phyloP scores from a whole-genome alignment of 139 green algal species.

The Asterochloris sp. region DNA sequence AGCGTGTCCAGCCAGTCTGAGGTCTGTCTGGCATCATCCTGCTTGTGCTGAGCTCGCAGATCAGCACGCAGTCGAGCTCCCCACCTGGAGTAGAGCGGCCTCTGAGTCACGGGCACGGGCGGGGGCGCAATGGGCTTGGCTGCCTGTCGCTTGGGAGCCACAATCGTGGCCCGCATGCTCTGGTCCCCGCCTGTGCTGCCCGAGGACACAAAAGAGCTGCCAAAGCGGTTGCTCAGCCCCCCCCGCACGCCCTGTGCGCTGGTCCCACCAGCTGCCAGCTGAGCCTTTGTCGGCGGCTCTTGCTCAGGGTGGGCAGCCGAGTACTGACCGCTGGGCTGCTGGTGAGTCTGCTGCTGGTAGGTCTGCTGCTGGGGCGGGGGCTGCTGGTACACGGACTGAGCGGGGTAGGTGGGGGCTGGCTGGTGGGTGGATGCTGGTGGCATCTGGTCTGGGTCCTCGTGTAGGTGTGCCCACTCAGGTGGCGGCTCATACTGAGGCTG shows the following conservation, averaged over 20 bases:
- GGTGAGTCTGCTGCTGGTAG: not conserved
- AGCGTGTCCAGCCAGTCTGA: not conserved
- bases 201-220: conserved; percentile 59
- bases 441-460: too few relatives aligned
- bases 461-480: too few relatives aligned
- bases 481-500: too few relatives aligned
- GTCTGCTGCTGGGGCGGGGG: not conserved
- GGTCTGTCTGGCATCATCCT: not conserved
- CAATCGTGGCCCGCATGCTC: conserved; percentile 46
- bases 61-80: not conserved
- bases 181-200: conserved; percentile 50
- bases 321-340: not conserved
- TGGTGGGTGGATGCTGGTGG: too few relatives aligned
- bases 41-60: conserved; percentile 14
- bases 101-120: conserved; percentile 54
- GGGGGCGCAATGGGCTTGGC: conserved; percentile 29
- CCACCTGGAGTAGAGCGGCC: conserved; percentile 40
- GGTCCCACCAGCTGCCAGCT: conserved; percentile 2
- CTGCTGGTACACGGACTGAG: too few relatives aligned
- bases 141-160: conserved; percentile 46
- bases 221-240: conserved; percentile 38
- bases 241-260: conserved; percentile 22
- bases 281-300: conserved; percentile 6
- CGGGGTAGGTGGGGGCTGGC: too few relatives aligned
- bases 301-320: not conserved